phyloP scores from a whole-genome alignment of 1,139 yeast species.

The Zygosaccharomyces sapae region DNA sequence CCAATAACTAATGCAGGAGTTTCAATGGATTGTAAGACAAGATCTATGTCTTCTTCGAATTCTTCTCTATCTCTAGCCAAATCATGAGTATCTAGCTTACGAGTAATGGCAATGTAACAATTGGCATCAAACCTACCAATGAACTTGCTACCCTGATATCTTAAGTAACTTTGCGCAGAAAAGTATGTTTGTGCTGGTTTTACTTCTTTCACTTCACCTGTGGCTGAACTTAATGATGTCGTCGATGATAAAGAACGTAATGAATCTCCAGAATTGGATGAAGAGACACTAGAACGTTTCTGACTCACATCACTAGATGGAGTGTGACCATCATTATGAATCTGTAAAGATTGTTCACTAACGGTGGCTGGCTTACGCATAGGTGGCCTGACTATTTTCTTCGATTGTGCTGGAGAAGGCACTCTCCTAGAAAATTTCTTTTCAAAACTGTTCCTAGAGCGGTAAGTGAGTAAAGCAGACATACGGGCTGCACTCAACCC shows the following conservation, averaged over 20 bases:
- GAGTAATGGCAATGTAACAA: slow-evolving; percentile 88
- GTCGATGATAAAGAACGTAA: slow-evolving; percentile 29
- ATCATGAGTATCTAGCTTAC: slow-evolving; percentile 93
- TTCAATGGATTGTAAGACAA: slow-evolving; percentile 52
- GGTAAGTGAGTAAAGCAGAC: slow-evolving; percentile 89
- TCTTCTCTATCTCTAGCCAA: slow-evolving; percentile 72
- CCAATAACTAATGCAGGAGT: slow-evolving; percentile 86
- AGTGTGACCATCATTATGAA: slow-evolving; percentile 61
- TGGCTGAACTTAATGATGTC: slow-evolving; percentile 26
- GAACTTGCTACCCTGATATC: slow-evolving; percentile 92
- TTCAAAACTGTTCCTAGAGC: slow-evolving; percentile 90
- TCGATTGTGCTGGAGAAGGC: slow-evolving; percentile 41
- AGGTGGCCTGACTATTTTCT: slow-evolving; percentile 17
- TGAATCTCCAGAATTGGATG: slow-evolving; percentile 24
- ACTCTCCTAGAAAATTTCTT: slow-evolving; percentile 78
- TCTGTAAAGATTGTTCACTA: slow-evolving; percentile 53
- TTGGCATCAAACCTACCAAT: slow-evolving; percentile 90
- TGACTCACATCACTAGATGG: slow-evolving; percentile 11
- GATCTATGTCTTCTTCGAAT: slow-evolving; percentile 37
- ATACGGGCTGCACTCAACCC: slow-evolving; percentile 96
- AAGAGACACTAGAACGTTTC: slow-evolving; percentile 18
- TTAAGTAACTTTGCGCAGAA: slow-evolving; percentile 88
- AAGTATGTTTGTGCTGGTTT: slow-evolving; percentile 77
- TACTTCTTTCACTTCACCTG: slow-evolving; percentile 24
- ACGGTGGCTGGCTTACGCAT: slow-evolving; percentile 37